Evolutionary conservation across 2,329 filamentous ascomycete genomes (phyloP).

Genomic region (Phoma sp.): DNA sequence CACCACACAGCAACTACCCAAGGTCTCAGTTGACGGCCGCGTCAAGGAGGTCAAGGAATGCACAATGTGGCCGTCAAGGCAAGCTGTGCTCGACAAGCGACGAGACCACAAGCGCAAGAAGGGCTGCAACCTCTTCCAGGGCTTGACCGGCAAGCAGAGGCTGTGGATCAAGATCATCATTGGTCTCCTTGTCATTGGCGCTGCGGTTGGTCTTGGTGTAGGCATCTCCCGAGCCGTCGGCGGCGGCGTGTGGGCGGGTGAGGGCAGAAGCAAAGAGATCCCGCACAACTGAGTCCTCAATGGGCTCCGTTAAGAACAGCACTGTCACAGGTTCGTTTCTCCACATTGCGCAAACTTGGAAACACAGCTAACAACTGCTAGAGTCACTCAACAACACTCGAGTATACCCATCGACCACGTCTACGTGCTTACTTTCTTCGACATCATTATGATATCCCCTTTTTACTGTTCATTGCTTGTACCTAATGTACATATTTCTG

Average conservation of each 20-base stretch:
- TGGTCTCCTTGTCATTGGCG: constrained; percentile 54
- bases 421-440: constrained; percentile 6
- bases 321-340: constrained; percentile 18
- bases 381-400: constrained; percentile 10
- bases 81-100: constrained; percentile 55
- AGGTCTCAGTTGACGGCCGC: constrained; percentile 51
- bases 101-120: constrained; percentile 48
- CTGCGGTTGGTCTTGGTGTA: constrained; percentile 57
- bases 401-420: constrained; percentile 7
- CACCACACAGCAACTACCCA: constrained; percentile 49
- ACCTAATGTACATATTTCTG: constrained; percentile 28
- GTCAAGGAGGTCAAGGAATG: constrained; percentile 58
- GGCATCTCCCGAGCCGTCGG: constrained; percentile 59
- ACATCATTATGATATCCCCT: constrained; percentile 25
- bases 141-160: constrained; percentile 53
- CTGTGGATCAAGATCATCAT: constrained; percentile 55
- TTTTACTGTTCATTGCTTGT: constrained; percentile 20
- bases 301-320: constrained; percentile 10
- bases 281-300: constrained; percentile 28
- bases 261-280: constrained; percentile 49
- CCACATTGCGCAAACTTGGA: not conserved
- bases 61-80: constrained; percentile 60
- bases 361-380: constrained; percentile 2
- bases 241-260: constrained; percentile 55
- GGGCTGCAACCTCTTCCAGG: constrained; percentile 52